These are phyloP conservation scores for Penicillium sp. DNA, from an alignment of 2,329 filamentous ascomycete species.

Conservation along the genomic window DNA sequence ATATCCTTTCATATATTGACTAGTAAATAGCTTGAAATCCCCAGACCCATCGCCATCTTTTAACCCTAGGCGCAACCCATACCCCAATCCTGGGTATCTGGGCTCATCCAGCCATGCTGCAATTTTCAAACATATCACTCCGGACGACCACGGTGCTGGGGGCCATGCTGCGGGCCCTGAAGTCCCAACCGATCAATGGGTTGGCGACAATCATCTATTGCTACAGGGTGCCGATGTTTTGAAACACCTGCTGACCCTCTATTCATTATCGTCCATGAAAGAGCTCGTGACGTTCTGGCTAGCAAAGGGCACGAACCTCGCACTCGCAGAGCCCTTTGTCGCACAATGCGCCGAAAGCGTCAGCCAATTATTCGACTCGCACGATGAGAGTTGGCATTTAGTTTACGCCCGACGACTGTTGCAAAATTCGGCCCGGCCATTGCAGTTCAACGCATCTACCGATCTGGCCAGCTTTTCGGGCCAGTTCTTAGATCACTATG, in stretches of 20 bases:
- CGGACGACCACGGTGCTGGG: conserved; percentile 15
- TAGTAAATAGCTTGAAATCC: conserved; percentile 14
- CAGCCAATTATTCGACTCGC: conserved; percentile 26
- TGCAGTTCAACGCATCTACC: conserved; percentile 19
- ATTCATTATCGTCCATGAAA: conserved; percentile 27
- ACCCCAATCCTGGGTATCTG: conserved; percentile 35
- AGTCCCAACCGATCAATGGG: conserved; percentile 13
- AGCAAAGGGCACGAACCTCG: conserved; percentile 30
- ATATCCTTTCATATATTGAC: not conserved
- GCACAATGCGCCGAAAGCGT: conserved; percentile 26
- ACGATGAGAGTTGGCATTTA: conserved; percentile 29
- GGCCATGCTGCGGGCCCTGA: conserved; percentile 9
- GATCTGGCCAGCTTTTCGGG: conserved; percentile 23
- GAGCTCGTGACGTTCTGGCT: conserved; percentile 31
- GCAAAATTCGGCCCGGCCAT: conserved; percentile 25
- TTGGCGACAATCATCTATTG: conserved; percentile 28
- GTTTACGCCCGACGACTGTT: conserved; percentile 27
- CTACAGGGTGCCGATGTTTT: conserved; percentile 31
- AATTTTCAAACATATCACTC: conserved; percentile 35
- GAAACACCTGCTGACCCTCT: conserved; percentile 25
- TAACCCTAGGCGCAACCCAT: conserved; percentile 27
- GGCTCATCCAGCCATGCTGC: conserved; percentile 34
- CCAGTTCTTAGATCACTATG: conserved; percentile 32
- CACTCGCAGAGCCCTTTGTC: conserved; percentile 31
- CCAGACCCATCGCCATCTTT: conserved; percentile 26